phyloP scores from a whole-genome alignment of 139 green algal species.

The Closterium sp. region DNA sequence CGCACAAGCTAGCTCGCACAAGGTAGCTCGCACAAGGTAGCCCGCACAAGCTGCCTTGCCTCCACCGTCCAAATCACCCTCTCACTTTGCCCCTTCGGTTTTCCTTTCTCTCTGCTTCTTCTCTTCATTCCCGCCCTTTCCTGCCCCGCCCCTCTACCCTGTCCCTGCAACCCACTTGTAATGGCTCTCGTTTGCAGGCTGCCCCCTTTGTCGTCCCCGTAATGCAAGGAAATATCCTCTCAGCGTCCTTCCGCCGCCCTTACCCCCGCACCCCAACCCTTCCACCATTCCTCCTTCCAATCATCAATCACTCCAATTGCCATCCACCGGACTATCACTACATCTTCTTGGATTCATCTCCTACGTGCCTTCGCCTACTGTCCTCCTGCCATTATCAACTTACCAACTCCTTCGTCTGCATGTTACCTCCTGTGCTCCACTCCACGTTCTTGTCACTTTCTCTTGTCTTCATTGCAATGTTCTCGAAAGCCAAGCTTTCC shows the following conservation, averaged over 20 bases:
- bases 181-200: background rate
- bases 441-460: no score
- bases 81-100: no score
- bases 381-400: background rate
- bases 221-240: constrained; percentile 1
- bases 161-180: background rate
- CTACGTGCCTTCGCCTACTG: background rate
- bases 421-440: no score
- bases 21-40: no score
- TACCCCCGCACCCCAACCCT: background rate
- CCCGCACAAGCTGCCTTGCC: no score
- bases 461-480: background rate
- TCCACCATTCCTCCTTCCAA: no score
- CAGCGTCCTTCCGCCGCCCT: background rate
- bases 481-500: background rate
- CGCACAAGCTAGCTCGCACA: no score
- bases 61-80: no score
- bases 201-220: background rate
- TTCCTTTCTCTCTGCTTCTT: background rate
- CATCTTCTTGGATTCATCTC: no score
- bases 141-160: background rate
- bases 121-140: background rate
- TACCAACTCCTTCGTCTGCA: background rate
- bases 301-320: no score
- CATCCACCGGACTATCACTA: no score